Conservation (phyloP, 345 rosid genomes). For the Laguncularia racemosa region DNA sequence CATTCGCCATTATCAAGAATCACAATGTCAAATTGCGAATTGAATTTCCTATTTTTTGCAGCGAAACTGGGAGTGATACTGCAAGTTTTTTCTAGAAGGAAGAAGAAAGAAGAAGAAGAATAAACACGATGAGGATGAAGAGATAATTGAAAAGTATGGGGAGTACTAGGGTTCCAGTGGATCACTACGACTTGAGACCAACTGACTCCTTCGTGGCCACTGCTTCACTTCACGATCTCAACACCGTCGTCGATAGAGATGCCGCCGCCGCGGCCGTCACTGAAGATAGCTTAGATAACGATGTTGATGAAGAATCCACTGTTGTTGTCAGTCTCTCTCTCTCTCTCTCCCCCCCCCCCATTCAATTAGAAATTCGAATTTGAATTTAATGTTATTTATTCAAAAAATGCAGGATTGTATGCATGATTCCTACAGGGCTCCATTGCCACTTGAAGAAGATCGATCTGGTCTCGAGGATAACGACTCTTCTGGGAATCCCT, state of each 20-base stretch:
- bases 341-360: neutral
- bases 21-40: too few species aligned
- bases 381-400: neutral
- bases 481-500: slow-evolving; percentile 38
- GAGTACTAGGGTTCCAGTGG: slow-evolving; percentile 59
- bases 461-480: slow-evolving; percentile 49
- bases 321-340: slow-evolving; percentile 33
- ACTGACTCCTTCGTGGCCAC: slow-evolving; percentile 50
- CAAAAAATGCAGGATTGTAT: slow-evolving; percentile 47
- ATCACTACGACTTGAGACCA: slow-evolving; percentile 63
- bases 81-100: too few species aligned
- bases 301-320: slow-evolving; percentile 27
- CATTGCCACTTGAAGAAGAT: slow-evolving; percentile 64
- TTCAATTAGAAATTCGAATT: neutral
- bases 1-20: too few species aligned
- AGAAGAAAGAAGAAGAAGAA: too few species aligned
- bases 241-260: slow-evolving; percentile 55
- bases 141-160: slow-evolving; percentile 35
- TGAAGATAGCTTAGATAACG: slow-evolving; percentile 40
- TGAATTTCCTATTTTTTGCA: too few species aligned
- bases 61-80: too few species aligned
- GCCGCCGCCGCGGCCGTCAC: slow-evolving; percentile 23
- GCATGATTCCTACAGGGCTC: slow-evolving; percentile 58
- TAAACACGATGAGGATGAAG: neutral
- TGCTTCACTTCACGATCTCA: slow-evolving; percentile 73